Conservation (phyloP, 1,284 basidiomycete species). For the Cronartium quercuum region DNA sequence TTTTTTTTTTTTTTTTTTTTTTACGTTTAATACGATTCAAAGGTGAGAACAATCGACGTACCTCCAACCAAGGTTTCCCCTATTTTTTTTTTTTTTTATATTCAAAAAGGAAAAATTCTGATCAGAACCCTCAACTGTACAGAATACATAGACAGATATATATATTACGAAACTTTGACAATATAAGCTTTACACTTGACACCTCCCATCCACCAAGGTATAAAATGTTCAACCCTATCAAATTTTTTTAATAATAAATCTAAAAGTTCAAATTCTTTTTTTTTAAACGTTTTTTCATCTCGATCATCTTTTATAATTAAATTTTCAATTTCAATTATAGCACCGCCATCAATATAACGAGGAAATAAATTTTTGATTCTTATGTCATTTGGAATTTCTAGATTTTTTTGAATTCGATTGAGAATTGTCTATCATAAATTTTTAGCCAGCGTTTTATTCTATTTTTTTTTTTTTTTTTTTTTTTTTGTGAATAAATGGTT, state of each 20-base stretch:
- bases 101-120: background rate
- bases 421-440: background rate
- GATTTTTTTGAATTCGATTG: background rate
- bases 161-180: background rate
- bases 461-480: background rate
- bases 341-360: background rate
- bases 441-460: background rate
- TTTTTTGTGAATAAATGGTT: background rate
- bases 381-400: background rate
- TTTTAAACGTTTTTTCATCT: too few relatives aligned
- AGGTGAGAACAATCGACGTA: background rate
- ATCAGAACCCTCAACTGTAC: background rate
- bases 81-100: background rate
- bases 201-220: background rate
- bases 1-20: background rate
- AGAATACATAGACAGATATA: background rate
- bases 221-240: background rate
- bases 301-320: too few relatives aligned
- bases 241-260: background rate
- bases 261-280: background rate
- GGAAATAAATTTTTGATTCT: background rate
- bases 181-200: background rate
- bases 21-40: background rate
- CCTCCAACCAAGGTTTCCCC: background rate
- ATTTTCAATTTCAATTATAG: background rate